phyloP scores from a whole-genome alignment of 257 asterid species.

The Rauvolfia tetraphylla region DNA sequence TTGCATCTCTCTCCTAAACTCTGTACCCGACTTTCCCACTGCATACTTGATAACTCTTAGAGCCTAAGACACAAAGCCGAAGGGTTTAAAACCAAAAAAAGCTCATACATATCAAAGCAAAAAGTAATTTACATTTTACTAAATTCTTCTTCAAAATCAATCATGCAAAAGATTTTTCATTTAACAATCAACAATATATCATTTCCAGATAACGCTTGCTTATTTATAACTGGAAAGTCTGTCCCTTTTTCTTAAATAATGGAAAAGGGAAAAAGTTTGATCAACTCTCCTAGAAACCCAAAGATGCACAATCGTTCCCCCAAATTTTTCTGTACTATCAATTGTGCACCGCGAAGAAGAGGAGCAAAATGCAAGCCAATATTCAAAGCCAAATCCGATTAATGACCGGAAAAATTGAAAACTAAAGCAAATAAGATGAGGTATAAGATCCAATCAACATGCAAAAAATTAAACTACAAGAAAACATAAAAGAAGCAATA shows the following conservation, averaged over 20 bases:
- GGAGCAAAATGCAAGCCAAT: conserved; percentile 4
- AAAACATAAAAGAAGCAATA: background rate
- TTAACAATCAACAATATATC: background rate
- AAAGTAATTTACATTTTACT: background rate
- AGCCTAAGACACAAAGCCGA: conserved; percentile 42
- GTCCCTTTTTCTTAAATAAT: background rate
- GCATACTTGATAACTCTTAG: conserved; percentile 86
- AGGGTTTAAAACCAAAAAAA: background rate
- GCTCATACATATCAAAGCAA: background rate
- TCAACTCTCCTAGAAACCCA: background rate
- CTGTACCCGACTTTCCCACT: conserved; percentile 90
- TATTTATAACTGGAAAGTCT: background rate
- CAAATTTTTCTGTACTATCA: background rate
- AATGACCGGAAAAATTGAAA: background rate
- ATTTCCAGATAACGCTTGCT: background rate
- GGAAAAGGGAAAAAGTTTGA: background rate
- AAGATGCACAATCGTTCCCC: background rate
- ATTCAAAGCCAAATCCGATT: background rate
- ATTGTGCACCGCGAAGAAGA: background rate
- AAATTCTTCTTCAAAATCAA: background rate
- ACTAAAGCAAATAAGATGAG: background rate
- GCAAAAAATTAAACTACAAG: background rate
- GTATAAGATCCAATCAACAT: background rate
- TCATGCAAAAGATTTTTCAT: background rate
- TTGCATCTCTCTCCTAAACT: conserved; percentile 97